Evolutionary conservation across 2,329 filamentous ascomycete species (phyloP), one percentile per base, ranked within the genome.

Genomic region (Trichoderma atrobrunneum): DNA sequence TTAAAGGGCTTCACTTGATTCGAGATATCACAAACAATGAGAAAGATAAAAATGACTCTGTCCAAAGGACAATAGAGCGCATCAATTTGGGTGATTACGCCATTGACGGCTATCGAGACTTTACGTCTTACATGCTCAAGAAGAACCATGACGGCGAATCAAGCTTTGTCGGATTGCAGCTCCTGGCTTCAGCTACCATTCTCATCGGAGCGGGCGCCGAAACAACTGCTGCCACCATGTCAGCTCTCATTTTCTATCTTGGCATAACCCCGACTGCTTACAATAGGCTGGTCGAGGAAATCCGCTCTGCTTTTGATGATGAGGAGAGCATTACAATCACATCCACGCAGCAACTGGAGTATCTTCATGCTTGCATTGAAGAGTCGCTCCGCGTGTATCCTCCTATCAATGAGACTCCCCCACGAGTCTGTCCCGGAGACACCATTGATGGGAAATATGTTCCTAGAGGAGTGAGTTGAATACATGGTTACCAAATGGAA

Each of bases 381-480:
- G 85, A 87, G 76, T 77, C 77, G 3, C 76, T 87, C 32, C 78
- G 85, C 14, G 73, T 84, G 12, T 85, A 83, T 66, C 82, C 83
- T 11, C 77, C 76, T 1, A 74, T 74, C 3, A 71, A 75, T 57
- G 82, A 76, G 73, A 78, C 24, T 72, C 80, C 24, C 75, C 81
- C 12, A 69, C 68, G 77, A 24, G 12, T 73, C 4, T 81, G 74
- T 63, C 74, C 28, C 80, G 83, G 83, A 4, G 79, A 77, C 0
- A 76, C 68, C 5, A 76, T 84, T 61, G 76, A 78, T n/a, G 79
- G 78, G 10, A 60, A 70, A 78, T 80, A 76, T 26, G 75, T 84
- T 2, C 81, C 83, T 0, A 77, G 77, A 48, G 78, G 77, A 32
- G 81, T 81, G 76, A 77, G 80, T 78, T 11, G 26, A 39, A 3